Evolutionary conservation across 352 stramenopile genomes (phyloP).

Genomic region (Phytophthora pseudosyringae): DNA sequence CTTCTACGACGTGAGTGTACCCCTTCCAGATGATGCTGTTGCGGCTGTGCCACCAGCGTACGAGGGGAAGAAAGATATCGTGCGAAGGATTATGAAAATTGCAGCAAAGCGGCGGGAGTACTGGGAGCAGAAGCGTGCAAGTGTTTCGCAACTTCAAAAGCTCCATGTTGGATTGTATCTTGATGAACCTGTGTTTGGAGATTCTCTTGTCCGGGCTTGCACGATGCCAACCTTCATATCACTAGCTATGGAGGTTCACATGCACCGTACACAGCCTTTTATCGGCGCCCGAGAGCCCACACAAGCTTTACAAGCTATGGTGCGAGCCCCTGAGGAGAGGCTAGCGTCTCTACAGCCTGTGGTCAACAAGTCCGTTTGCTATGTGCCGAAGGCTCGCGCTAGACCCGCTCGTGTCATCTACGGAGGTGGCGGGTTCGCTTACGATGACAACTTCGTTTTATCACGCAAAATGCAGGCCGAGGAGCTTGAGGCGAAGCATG

Average conservation of each 20-base stretch:
- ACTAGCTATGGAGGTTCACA: slow-evolving; percentile 73
- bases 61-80: slow-evolving; percentile 46
- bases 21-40: slow-evolving; percentile 37
- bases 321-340: slow-evolving; percentile 52
- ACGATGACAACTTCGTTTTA: slow-evolving; percentile 45
- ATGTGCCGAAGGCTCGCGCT: slow-evolving; percentile 73
- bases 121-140: slow-evolving; percentile 48
- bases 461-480: slow-evolving; percentile 42
- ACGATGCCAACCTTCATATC: slow-evolving; percentile 79
- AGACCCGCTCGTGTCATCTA: slow-evolving; percentile 46
- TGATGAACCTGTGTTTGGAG: slow-evolving; percentile 59
- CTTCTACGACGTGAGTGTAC: slow-evolving; percentile 53
- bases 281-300: slow-evolving; percentile 37
- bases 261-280: slow-evolving; percentile 36
- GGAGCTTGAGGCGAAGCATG: slow-evolving; percentile 20
- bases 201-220: slow-evolving; percentile 48
- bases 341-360: slow-evolving; percentile 49
- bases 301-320: slow-evolving; percentile 53
- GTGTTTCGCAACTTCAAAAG: slow-evolving; percentile 32
- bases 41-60: slow-evolving; percentile 24
- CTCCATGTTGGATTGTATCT: slow-evolving; percentile 38
- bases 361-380: slow-evolving; percentile 74
- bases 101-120: slow-evolving; percentile 39
- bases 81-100: slow-evolving; percentile 40
- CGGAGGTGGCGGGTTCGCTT: slow-evolving; percentile 46